A percentile compares a stretch with the other conserved stretches of the same genome.
Conservation (phyloP, 2,329 filamentous ascomycete genomes). For the Tothia fuscella region DNA sequence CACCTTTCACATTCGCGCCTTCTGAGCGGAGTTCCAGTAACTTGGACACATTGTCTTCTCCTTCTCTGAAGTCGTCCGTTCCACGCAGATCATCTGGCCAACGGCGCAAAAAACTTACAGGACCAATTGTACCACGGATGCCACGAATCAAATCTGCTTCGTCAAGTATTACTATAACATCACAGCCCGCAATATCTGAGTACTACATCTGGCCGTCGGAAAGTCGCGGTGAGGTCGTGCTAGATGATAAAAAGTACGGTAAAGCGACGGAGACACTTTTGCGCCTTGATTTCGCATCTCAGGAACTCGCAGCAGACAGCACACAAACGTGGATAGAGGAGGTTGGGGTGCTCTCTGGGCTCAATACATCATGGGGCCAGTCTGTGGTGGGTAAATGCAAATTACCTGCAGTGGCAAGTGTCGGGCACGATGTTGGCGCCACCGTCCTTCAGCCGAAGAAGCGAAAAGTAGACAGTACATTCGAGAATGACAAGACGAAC, state of each 20-base stretch:
- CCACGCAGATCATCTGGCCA: constrained; percentile 2
- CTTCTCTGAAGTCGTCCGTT: constrained; percentile 1
- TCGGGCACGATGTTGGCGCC: neutral
- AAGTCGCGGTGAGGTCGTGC: constrained; percentile 51
- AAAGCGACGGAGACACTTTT: constrained; percentile 58
- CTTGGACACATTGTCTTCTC: neutral
- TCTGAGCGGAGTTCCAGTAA: neutral
- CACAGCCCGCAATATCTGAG: constrained; percentile 25
- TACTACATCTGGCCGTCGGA: constrained; percentile 55
- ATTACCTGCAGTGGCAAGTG: constrained; percentile 7
- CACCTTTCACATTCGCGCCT: neutral
- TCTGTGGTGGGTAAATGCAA: constrained; percentile 10
- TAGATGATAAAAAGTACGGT: constrained; percentile 54
- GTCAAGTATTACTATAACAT: constrained; percentile 14
- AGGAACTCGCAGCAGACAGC: constrained; percentile 50
- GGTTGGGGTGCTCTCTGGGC: constrained; percentile 35
- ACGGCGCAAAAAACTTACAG: constrained; percentile 31
- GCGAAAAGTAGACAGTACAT: neutral
- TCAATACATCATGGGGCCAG: constrained; percentile 9
- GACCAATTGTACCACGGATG: constrained; percentile 50
- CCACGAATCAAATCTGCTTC: constrained; percentile 50
- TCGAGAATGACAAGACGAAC: neutral
- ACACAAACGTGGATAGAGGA: constrained; percentile 61
- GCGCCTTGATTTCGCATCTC: constrained; percentile 59
- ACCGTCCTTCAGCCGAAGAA: constrained; percentile 5